These are phyloP conservation scores for Aspergillus homomorphus DNA, from an alignment of 495 filamentous ascomycete species.

Conservation along the genomic window DNA sequence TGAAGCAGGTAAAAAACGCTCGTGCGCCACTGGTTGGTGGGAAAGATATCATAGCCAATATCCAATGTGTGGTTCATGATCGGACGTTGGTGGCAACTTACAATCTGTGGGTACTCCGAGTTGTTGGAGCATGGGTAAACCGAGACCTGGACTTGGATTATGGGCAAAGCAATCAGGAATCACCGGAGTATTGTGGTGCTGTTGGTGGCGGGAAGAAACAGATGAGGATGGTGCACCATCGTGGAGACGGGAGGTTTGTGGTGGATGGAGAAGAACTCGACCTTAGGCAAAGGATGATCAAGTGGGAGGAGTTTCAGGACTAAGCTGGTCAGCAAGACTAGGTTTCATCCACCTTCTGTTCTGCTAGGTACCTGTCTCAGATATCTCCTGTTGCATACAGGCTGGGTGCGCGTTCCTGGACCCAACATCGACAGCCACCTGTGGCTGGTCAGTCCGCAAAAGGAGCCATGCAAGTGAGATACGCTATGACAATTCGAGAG, in stretches of 20 bases:
- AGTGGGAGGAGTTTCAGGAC: constrained; percentile 8
- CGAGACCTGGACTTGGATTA: constrained; percentile 3
- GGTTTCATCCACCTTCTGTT: not conserved
- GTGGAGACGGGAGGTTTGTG: constrained; percentile 2
- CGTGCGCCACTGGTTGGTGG: constrained; percentile 3
- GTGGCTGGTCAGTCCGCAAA: not conserved
- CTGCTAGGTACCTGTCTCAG: not conserved
- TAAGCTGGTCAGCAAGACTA: not conserved
- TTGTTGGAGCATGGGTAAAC: not conserved
- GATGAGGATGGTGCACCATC: constrained; percentile 6
- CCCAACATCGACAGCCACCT: not conserved
- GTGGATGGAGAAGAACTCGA: not conserved
- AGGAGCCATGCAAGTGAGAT: not conserved
- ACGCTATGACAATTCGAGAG: not conserved
- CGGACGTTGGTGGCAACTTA: constrained; percentile 3
- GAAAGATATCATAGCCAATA: not conserved
- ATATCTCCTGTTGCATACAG: not conserved
- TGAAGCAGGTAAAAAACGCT: not conserved
- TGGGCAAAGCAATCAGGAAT: not conserved
- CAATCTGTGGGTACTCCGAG: constrained; percentile 2
- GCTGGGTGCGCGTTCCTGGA: not conserved
- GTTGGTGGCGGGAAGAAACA: constrained; percentile 1
- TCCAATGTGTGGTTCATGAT: constrained; percentile 5
- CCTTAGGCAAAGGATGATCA: constrained; percentile 1
- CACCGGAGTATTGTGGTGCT: not conserved